A percentile compares a stretch with the other conserved stretches of the same genome.
phyloP scores from a whole-genome alignment of 2,329 filamentous ascomycete species.

The Ophiostoma montium region DNA sequence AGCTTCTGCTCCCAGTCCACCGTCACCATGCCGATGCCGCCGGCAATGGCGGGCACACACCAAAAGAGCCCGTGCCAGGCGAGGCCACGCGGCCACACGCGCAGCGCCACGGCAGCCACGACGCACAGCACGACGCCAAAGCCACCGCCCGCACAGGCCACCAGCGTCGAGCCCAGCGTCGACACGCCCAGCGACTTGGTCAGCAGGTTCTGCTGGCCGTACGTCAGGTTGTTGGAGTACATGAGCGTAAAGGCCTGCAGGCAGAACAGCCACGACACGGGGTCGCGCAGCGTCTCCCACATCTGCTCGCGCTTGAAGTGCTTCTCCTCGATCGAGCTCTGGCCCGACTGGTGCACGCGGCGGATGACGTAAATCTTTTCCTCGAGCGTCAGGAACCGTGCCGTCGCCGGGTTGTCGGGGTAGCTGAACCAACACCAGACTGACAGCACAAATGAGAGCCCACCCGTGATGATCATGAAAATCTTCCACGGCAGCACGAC shows the following conservation, averaged over 20 bases:
- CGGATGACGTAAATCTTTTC: constrained; percentile 15
- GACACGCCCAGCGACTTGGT: constrained; percentile 22
- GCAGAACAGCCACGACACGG: constrained; percentile 14
- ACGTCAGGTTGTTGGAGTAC: constrained; percentile 26
- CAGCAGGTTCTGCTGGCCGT: constrained; percentile 25
- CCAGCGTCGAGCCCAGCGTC: constrained; percentile 25
- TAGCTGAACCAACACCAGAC: constrained; percentile 23
- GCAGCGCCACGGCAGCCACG: constrained; percentile 19
- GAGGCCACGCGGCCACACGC: constrained; percentile 19
- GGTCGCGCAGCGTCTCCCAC: constrained; percentile 12
- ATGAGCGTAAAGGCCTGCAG: constrained; percentile 21
- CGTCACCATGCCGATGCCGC: constrained; percentile 20
- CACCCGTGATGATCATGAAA: constrained; percentile 25
- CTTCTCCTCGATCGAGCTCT: constrained; percentile 25
- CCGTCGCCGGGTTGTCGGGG: constrained; percentile 12
- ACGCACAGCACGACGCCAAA: constrained; percentile 22
- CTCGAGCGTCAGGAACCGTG: constrained; percentile 13
- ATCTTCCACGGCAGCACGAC: constrained; percentile 24
- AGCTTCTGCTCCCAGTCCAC: constrained; percentile 19
- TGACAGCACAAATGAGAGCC: constrained; percentile 21
- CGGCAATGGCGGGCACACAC: constrained; percentile 19
- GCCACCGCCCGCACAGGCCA: constrained; percentile 23
- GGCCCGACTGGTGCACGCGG: constrained; percentile 20
- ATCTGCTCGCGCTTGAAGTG: constrained; percentile 20
- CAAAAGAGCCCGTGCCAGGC: constrained; percentile 16